Evolutionary conservation across 306 rosid genomes (phyloP).

Genomic region (Trichosanthes cucumerina): DNA sequence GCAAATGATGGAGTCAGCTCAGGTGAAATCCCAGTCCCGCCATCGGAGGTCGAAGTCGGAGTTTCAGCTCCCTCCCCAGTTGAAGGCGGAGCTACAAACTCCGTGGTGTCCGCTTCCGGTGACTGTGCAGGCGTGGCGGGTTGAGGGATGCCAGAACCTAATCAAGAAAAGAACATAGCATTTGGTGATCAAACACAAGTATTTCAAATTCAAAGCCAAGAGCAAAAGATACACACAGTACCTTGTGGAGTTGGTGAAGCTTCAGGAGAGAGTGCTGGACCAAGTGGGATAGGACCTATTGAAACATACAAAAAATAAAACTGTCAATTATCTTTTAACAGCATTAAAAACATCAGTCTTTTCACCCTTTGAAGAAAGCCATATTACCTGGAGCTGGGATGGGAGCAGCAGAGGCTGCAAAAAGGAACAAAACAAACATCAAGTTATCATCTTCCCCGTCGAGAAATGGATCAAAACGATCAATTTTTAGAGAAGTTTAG

Average conservation of each 20-base stretch:
- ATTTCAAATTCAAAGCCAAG: not conserved
- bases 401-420: slow-evolving; percentile 13
- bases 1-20: not conserved
- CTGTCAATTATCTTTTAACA: not conserved
- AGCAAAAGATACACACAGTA: not conserved
- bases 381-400: slow-evolving; percentile 14
- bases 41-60: not conserved
- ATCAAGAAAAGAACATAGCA: not conserved
- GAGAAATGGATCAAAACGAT: not conserved
- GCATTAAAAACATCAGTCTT: not conserved
- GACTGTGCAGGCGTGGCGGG: not conserved
- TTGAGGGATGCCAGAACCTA: slow-evolving; percentile 10
- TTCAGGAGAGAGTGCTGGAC: slow-evolving; percentile 6
- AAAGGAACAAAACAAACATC: not conserved
- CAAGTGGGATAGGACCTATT: slow-evolving; percentile 11
- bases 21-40: not conserved
- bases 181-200: not conserved
- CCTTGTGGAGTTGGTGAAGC: slow-evolving; percentile 13
- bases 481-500: not conserved
- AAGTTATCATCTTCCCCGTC: not conserved
- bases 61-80: not conserved
- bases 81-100: slow-evolving; percentile 4
- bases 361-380: not conserved
- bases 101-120: not conserved
- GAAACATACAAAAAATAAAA: not conserved